Conservation (phyloP, 2,329 filamentous ascomycete species). For the Tolypocladium album region DNA sequence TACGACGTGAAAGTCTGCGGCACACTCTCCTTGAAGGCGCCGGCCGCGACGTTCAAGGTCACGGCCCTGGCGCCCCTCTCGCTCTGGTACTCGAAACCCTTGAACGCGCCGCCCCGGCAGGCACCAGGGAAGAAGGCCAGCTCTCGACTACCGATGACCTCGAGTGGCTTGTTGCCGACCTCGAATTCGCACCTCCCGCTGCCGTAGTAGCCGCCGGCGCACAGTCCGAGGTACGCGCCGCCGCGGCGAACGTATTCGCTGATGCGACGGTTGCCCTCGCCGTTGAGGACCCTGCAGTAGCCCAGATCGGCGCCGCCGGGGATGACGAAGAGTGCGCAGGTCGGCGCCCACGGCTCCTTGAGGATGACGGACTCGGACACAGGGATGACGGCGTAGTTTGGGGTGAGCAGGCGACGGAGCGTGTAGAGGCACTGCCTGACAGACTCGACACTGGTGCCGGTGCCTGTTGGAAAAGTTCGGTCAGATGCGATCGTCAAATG, state of each 20-base stretch:
- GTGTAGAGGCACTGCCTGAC: slow-evolving; percentile 84
- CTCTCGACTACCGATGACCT: slow-evolving; percentile 78
- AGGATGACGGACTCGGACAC: slow-evolving; percentile 68
- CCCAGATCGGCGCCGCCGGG: slow-evolving; percentile 90
- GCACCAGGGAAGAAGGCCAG: slow-evolving; percentile 79
- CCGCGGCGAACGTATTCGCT: slow-evolving; percentile 75
- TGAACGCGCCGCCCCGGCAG: slow-evolving; percentile 78
- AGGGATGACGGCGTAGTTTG: slow-evolving; percentile 87
- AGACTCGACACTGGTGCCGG: slow-evolving; percentile 77
- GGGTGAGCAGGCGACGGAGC: slow-evolving; percentile 73
- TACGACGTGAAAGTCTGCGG: slow-evolving; percentile 63
- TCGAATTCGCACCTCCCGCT: slow-evolving; percentile 80
- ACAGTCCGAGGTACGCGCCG: slow-evolving; percentile 81
- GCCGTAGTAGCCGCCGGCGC: slow-evolving; percentile 91
- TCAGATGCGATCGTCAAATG: slow-evolving; percentile 2
- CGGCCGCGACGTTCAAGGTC: slow-evolving; percentile 52
- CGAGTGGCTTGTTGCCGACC: slow-evolving; percentile 63
- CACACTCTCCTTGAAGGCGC: slow-evolving; percentile 42
- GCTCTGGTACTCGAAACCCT: slow-evolving; percentile 82
- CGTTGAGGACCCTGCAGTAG: slow-evolving; percentile 82
- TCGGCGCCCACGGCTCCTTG: slow-evolving; percentile 82
- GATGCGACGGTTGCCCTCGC: slow-evolving; percentile 76
- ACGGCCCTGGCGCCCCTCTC: slow-evolving; percentile 73
- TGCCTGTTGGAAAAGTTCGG: slow-evolving; percentile 40
- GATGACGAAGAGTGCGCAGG: slow-evolving; percentile 82